A percentile compares a stretch with the other conserved stretches of the same genome.
phyloP scores from a whole-genome alignment of 23 red algal genomes.

The Agarophyton chilense region DNA sequence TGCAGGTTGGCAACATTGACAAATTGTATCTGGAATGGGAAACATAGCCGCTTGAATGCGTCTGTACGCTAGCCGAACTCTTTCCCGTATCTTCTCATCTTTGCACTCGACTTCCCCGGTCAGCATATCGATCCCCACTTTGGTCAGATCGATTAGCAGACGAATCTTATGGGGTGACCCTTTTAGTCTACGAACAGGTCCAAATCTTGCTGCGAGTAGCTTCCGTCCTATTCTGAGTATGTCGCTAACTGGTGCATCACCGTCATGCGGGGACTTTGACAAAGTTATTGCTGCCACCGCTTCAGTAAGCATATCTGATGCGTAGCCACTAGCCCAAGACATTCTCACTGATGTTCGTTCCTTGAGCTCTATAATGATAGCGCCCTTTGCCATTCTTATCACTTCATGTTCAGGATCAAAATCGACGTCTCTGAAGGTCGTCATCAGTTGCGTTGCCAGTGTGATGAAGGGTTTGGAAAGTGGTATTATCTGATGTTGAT shows the following conservation, averaged over 20 bases:
- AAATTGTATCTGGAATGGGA: constrained; percentile 95
- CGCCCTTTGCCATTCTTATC: constrained; percentile 53
- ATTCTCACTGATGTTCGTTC: constrained; percentile 59
- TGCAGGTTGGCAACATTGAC: constrained; percentile 71
- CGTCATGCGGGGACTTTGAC: constrained; percentile 56
- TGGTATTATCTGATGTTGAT: constrained; percentile 81
- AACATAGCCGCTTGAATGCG: constrained; percentile 90
- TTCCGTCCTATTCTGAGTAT: constrained; percentile 71
- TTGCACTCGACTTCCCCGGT: constrained; percentile 85
- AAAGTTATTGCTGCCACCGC: constrained; percentile 60
- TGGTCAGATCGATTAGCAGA: constrained; percentile 71
- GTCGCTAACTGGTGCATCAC: constrained; percentile 35
- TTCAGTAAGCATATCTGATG: constrained; percentile 74
- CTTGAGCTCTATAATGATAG: constrained; percentile 37
- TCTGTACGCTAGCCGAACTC: constrained; percentile 80
- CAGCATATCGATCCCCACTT: constrained; percentile 84
- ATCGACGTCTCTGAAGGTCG: constrained; percentile 69
- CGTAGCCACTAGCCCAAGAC: constrained; percentile 69
- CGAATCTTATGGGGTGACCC: constrained; percentile 49
- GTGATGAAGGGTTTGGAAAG: constrained; percentile 62
- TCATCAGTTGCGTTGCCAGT: constrained; percentile 77
- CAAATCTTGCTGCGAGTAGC: constrained; percentile 89
- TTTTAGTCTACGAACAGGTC: constrained; percentile 47
- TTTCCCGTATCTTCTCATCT: constrained; percentile 59
- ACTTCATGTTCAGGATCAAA: constrained; percentile 34